Evolutionary conservation across 768 basidiomycete species (phyloP).

Genomic region (Sporobolomyces roseus): DNA sequence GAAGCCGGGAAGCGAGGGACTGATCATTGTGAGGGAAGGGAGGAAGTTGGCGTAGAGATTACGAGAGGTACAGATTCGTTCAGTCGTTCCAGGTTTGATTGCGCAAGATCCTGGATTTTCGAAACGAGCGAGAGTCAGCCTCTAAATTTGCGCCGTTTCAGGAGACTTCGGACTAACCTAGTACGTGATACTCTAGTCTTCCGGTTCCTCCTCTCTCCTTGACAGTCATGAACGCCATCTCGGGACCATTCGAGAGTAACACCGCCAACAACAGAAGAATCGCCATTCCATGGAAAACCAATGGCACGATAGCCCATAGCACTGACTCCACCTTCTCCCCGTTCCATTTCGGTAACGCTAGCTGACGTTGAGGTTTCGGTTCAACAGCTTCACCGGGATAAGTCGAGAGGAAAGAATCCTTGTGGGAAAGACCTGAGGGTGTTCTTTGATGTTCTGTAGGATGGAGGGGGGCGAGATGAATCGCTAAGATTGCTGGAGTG

Average conservation of each 20-base stretch:
- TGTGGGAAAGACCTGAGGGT: neutral
- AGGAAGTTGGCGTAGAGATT: conserved; percentile 11
- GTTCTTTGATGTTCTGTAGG: neutral
- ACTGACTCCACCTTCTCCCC: conserved; percentile 4
- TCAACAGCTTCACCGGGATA: conserved; percentile 13
- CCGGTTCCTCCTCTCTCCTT: conserved; percentile 21
- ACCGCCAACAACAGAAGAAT: neutral
- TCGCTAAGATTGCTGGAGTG: neutral
- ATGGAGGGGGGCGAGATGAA: conserved; percentile 21
- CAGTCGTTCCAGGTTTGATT: neutral
- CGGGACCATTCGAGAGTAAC: neutral
- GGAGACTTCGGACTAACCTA: conserved; percentile 25
- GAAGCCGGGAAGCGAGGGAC: conserved; percentile 24
- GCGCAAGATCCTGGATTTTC: conserved; percentile 29
- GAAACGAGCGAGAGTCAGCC: neutral
- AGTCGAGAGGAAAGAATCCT: conserved; percentile 27
- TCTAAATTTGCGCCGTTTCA: too few relatives aligned
- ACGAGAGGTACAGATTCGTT: neutral
- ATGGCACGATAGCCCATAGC: conserved; percentile 28
- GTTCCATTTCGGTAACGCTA: neutral
- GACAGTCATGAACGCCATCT: conserved; percentile 11
- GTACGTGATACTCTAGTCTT: conserved; percentile 17
- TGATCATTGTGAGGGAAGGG: conserved; percentile 16
- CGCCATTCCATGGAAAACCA: conserved; percentile 4
- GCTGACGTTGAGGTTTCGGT: neutral